These are phyloP conservation scores for Yarrowia sp. DNA, from an alignment of 805 yeast genomes.

Conservation along the genomic window DNA sequence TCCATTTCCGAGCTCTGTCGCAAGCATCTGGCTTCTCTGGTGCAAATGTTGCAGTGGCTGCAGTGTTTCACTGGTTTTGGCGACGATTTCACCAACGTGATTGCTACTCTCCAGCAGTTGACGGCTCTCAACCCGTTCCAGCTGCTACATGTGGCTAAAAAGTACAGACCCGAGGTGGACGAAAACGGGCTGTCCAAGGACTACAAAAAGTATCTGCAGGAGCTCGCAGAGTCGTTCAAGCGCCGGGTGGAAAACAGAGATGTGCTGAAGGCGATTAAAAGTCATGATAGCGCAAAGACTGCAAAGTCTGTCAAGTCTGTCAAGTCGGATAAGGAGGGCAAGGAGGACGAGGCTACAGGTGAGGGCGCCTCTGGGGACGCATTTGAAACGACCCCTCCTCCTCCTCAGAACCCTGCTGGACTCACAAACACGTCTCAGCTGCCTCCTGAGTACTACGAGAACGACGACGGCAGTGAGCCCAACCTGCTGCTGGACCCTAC, in stretches of 20 bases:
- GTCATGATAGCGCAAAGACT: constrained; percentile 25
- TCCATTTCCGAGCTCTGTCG: constrained; percentile 70
- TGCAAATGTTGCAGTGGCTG: constrained; percentile 86
- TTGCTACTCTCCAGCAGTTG: constrained; percentile 60
- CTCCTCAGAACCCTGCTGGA: constrained; percentile 19
- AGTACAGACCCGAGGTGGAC: constrained; percentile 83
- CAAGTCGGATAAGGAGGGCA: constrained; percentile 4
- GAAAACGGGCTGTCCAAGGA: constrained; percentile 70
- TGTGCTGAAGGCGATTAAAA: constrained; percentile 31
- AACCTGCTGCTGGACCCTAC: constrained; percentile 50
- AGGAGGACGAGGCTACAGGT: not conserved
- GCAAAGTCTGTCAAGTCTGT: constrained; percentile 25
- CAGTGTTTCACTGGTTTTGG: constrained; percentile 80
- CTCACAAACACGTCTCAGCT: constrained; percentile 31
- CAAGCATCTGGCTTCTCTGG: constrained; percentile 70
- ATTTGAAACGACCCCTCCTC: constrained; percentile 26
- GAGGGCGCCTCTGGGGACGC: not conserved
- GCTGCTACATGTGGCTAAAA: constrained; percentile 69
- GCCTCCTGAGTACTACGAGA: constrained; percentile 40
- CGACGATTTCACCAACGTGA: constrained; percentile 55
- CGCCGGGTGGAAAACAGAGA: constrained; percentile 39
- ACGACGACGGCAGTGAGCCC: constrained; percentile 44
- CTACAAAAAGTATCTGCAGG: constrained; percentile 56
- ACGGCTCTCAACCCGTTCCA: constrained; percentile 73
- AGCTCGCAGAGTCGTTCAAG: constrained; percentile 48